Evolutionary conservation across 139 green algal species (phyloP).

Genomic region (Marvania coccoides): DNA sequence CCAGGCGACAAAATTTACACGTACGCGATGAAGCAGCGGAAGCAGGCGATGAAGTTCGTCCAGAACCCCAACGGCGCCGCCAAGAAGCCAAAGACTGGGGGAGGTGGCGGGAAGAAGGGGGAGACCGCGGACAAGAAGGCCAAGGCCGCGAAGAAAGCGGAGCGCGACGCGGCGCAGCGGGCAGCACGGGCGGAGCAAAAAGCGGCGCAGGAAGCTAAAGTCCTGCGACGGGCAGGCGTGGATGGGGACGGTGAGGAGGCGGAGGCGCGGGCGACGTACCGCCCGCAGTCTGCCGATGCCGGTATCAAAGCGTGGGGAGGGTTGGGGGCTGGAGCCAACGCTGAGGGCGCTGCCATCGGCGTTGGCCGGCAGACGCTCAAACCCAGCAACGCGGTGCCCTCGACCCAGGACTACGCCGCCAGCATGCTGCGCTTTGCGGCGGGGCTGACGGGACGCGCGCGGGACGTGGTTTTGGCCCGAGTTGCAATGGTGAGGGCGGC

Average conservation of each 20-base stretch:
- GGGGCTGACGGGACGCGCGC: neutral
- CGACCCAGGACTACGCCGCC: neutral
- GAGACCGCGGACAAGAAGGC: neutral
- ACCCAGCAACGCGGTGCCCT: neutral
- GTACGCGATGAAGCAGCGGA: conserved; percentile 11
- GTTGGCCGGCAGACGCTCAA: neutral
- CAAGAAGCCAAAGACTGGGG: neutral
- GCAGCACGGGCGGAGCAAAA: conserved; percentile 19
- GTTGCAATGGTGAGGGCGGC: neutral
- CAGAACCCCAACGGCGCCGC: no score
- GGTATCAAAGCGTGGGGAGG: neutral
- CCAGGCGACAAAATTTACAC: conserved; percentile 4
- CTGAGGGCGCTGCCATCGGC: neutral
- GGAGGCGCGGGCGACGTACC: neutral
- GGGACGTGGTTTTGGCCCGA: conserved; percentile 1
- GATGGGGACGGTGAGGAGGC: neutral
- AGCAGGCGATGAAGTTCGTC: neutral
- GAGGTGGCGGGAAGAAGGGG: neutral
- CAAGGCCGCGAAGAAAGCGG: neutral
- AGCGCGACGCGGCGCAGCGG: conserved; percentile 8
- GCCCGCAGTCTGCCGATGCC: no score
- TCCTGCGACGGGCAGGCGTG: conserved; percentile 26
- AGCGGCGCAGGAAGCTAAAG: conserved; percentile 29
- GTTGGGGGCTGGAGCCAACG: neutral
- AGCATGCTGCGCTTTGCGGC: conserved; percentile 19